Conservation (phyloP, 345 rosid genomes). For the Litchi chinensis region DNA sequence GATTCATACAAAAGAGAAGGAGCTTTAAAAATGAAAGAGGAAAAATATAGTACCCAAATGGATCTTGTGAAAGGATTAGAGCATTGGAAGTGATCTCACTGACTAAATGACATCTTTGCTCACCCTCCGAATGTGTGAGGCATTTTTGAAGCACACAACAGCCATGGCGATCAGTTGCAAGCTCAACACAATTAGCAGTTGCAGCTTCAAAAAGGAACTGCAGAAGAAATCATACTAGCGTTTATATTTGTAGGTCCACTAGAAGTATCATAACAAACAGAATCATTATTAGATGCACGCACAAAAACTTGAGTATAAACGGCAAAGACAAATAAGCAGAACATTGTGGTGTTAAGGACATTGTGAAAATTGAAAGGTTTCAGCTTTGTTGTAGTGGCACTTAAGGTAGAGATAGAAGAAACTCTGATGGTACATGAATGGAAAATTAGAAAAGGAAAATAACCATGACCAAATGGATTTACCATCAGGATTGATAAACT, state of each 20-base stretch:
- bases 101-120: conserved; percentile 48
- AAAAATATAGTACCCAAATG: conserved; percentile 56
- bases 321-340: not conserved
- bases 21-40: conserved; percentile 8
- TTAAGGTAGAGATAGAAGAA: not conserved
- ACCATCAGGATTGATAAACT: not conserved
- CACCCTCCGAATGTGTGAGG: conserved; percentile 53
- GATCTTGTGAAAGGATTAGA: conserved; percentile 73
- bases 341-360: not conserved
- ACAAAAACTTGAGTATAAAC: not conserved
- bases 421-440: not conserved
- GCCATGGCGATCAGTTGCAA: conserved; percentile 78
- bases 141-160: conserved; percentile 87
- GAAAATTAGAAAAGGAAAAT: not conserved
- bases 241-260: not conserved
- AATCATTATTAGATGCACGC: not conserved
- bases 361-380: not conserved
- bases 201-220: conserved; percentile 80
- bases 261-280: not conserved
- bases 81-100: conserved; percentile 63
- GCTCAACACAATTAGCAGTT: conserved; percentile 66
- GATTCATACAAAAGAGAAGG: not conserved
- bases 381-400: not conserved
- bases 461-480: not conserved
- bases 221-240: conserved; percentile 18